A percentile compares a stretch with the other conserved stretches of the same genome.
These are phyloP conservation scores for Arabidopsis hybrid DNA, from an alignment of 441 rosid genomes.

Conservation along the genomic window DNA sequence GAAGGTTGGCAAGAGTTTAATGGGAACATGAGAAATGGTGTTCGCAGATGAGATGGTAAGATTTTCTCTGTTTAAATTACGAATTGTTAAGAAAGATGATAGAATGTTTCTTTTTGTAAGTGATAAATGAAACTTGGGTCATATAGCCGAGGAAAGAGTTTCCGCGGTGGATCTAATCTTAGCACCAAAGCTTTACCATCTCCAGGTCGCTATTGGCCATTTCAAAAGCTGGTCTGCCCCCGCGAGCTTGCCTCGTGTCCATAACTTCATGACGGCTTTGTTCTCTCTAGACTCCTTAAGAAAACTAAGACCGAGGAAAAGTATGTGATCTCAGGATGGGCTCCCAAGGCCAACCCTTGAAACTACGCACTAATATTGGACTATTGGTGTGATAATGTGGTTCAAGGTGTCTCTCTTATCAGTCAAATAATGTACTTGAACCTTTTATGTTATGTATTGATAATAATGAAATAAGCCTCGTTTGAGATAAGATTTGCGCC, in stretches of 20 bases:
- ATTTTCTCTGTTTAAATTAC: no score
- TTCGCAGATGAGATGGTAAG: no score
- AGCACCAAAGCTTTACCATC: constrained; percentile 94
- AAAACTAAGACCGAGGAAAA: constrained; percentile 68
- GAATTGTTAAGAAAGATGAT: no score
- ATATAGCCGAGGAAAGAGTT: constrained; percentile 75
- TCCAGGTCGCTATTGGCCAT: constrained; percentile 79
- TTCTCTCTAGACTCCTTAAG: constrained; percentile 66
- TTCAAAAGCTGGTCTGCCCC: constrained; percentile 88
- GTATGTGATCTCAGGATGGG: constrained; percentile 83
- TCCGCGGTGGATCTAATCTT: constrained; percentile 85
- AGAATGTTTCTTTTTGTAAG: no score
- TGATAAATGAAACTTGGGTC: no score
- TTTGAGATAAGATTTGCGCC: background rate
- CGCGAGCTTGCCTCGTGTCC: constrained; percentile 64
- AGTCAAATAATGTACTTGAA: constrained; percentile 28
- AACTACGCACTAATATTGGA: constrained; percentile 21
- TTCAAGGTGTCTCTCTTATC: constrained; percentile 14
- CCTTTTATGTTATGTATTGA: constrained; percentile 3
- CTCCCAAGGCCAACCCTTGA: constrained; percentile 77
- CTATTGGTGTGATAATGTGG: constrained; percentile 28
- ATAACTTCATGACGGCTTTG: constrained; percentile 61
- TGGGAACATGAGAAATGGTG: no score
- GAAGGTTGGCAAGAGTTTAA: no score
- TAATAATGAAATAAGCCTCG: constrained; percentile 18